Evolutionary conservation across 2,329 filamentous ascomycete species (phyloP), one percentile per base, ranked within the genome.

Genomic region (Trichoderma oligosporum): DNA sequence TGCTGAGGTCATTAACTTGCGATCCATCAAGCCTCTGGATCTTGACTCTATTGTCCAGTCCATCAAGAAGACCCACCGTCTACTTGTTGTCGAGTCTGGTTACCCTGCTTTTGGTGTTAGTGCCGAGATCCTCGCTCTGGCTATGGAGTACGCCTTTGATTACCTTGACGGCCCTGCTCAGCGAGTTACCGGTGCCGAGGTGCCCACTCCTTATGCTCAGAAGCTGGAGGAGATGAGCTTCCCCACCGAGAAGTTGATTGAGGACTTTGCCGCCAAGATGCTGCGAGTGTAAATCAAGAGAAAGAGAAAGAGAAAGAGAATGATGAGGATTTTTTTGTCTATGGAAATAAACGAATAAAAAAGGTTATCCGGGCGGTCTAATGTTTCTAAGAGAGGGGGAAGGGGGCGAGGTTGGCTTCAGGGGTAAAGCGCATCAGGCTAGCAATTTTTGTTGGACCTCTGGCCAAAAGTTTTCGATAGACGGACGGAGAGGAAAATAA

Each of bases 71-170:
- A 99, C 94, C 16, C 88, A 89, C 73, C 89, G 88, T 70, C 84
- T 99, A 62, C 82, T 99, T 74, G 86, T 85, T 39, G 91, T 99
- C 66, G 93, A 97, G 78, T 97, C 91, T 57, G 94, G 93, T 63
- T 99, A 92, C 84, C 94, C 94, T 62, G 89, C 90, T 69, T 99
- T 92, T 71, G 94, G 94, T 73, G 91, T 99, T 65, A 84, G 87
- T 59, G 84, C 93, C 58, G 94, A 99, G 79, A 91, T 99, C 68
- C 84, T 99, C 62, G 94, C 94, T 60, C 81, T 97, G 60, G 87
- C 91, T 62, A 96, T 96, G 88, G 94, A 99, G 78, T 99, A 97
- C 75, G 92, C 85, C 62, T 99, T 97, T 71, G 94, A 99, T 79
- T 97, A 96, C 80, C 87, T 99, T 64, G 87, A 97, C 70, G 91